phyloP scores from a whole-genome alignment of 2,329 filamentous ascomycete genomes.

The Calonectria montana region DNA sequence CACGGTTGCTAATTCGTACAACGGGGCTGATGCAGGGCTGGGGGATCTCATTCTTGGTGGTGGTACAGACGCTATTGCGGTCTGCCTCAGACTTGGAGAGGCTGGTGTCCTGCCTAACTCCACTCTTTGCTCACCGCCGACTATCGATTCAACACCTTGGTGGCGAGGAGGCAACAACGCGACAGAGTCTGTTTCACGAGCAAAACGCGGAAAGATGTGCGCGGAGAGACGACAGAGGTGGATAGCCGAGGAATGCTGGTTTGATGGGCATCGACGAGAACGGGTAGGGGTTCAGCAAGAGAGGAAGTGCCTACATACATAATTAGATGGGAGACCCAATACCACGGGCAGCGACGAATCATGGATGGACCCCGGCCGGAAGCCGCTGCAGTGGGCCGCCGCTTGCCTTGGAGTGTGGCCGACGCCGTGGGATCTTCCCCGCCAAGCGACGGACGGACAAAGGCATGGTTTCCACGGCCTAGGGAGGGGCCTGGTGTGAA shows the following conservation, averaged over 20 bases:
- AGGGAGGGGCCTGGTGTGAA: not conserved
- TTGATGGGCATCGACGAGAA: constrained; percentile 8
- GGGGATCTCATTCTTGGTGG: not conserved
- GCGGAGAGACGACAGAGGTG: not conserved
- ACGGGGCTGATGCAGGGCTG: not conserved
- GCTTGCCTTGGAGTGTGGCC: not conserved
- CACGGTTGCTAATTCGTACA: not conserved
- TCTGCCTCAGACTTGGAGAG: constrained; percentile 7
- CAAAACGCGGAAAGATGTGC: not conserved
- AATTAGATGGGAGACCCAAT: constrained; percentile 9
- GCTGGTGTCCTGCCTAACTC: constrained; percentile 7
- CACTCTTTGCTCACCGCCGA: constrained; percentile 25
- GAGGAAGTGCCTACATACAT: not conserved
- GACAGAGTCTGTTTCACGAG: not conserved
- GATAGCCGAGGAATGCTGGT: constrained; percentile 13
- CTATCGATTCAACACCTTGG: not conserved
- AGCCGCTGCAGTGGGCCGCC: constrained; percentile 20
- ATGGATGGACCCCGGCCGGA: not conserved
- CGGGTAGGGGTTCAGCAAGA: not conserved
- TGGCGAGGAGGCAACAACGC: not conserved
- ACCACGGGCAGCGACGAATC: constrained; percentile 14
- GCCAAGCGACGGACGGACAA: constrained; percentile 15
- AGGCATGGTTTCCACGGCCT: not conserved
- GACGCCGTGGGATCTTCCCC: constrained; percentile 14
- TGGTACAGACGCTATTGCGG: not conserved